Base-by-base conservation (phyloP, 1,284 basidiomycete species). In the Heliocybe sulcata region DNA sequence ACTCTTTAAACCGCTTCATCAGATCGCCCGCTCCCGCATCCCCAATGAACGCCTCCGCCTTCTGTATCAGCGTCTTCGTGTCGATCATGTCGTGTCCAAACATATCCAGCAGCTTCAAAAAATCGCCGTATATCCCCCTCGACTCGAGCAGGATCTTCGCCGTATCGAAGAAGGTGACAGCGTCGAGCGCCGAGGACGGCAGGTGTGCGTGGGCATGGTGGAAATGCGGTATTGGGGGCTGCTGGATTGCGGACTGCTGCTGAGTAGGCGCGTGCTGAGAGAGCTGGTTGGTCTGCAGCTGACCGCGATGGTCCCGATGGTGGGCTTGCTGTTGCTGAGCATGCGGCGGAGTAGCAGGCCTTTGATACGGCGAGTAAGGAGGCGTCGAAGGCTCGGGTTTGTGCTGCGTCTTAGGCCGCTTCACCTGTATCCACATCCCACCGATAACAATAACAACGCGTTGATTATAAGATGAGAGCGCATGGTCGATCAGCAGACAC, bases 131-230 rank as follows among this genome's bases (percentile, higher is more conserved):
- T 20, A 81, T 81, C 45, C 84, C 78, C 57, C 82, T 82, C 67
- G 81, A 81, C 65, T 92, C 90, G 55, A 92, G 76, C 51, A 79
- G 77, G 63, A 85, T 86, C 72, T 87, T 89, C 68, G 94, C 90
- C 53, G 91, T 85, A 66, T 98, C 94, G 65, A 98, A 98, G 78
- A 98, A 98, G 12, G 90, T 76, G 23, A 96, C 80, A 65, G 97
- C 94, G 60, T 94, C 91, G n/a, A 86, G 81, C 2, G 86, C 79
- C 1, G 82, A 68, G 16, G 79, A 26, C 8, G 50, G 23, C 8
- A 38, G 33, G 23, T 33, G 31, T 11, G 9, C 8, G 4, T 23
- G 35, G 8, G 25, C 38, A 42, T 42, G 38, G 12, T 42, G 38
- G 38, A 9, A 20, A 16, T 42, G 19, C 4, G 38, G 16, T 42